Percentiles rank a stretch among this genome's conserved stretches.
Evolutionary conservation across 1,284 basidiomycete species (phyloP).

Genomic region (Chalciporus piperatoides): DNA sequence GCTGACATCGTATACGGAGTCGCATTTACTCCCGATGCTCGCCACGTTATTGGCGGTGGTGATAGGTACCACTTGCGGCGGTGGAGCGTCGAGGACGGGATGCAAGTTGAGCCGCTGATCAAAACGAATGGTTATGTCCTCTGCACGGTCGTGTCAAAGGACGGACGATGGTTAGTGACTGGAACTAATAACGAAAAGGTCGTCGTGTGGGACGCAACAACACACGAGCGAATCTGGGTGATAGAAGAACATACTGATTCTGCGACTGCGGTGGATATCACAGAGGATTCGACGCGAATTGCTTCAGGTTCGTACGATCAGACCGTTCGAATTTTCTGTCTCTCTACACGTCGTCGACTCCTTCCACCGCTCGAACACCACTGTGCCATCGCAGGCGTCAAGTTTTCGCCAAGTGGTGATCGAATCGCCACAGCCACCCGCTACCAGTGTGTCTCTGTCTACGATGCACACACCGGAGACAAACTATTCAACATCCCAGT

Average conservation of each 20-base stretch:
- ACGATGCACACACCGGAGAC: neutral
- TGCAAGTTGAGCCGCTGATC: neutral
- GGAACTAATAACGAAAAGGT: neutral
- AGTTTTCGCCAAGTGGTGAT: slow-evolving; percentile 6
- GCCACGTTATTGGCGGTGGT: neutral
- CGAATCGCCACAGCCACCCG: slow-evolving; percentile 2
- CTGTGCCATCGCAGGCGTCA: neutral
- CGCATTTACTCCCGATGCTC: neutral
- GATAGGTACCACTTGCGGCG: neutral
- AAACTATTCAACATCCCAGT: neutral
- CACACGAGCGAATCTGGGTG: neutral
- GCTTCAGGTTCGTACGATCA: neutral
- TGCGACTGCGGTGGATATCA: slow-evolving; percentile 2
- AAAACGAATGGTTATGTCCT: neutral
- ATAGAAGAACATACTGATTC: neutral
- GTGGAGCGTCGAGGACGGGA: neutral
- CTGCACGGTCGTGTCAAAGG: slow-evolving; percentile 7
- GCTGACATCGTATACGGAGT: neutral
- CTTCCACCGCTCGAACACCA: neutral
- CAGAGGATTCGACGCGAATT: neutral
- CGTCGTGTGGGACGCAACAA: slow-evolving; percentile 1
- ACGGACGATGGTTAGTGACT: slow-evolving; percentile 6
- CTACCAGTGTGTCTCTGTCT: neutral
- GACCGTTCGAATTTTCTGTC: neutral
- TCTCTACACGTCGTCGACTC: neutral